Percentiles rank a stretch among this genome's conserved stretches.
Evolutionary conservation across 495 filamentous ascomycete species (phyloP).

Genomic region (Penicillium psychrofluorescens): DNA sequence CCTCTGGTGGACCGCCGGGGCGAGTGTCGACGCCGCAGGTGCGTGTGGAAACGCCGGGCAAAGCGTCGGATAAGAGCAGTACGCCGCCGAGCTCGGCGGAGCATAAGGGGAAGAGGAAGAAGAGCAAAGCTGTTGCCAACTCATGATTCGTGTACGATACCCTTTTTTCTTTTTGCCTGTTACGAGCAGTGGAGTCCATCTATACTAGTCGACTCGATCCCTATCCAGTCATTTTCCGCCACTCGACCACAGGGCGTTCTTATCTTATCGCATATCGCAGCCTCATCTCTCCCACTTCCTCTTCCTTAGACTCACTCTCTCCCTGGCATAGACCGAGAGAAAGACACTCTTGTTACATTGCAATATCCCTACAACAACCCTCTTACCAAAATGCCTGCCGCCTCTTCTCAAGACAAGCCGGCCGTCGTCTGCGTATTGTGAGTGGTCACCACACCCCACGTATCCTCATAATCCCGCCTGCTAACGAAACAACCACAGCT

Average conservation of each 20-base stretch:
- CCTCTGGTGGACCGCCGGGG: constrained; percentile 8
- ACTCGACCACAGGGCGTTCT: background rate
- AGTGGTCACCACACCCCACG: constrained; percentile 21
- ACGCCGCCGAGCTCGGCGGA: constrained; percentile 23
- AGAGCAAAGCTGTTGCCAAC: constrained; percentile 19
- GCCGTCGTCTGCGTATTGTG: constrained; percentile 79
- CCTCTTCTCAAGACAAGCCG: constrained; percentile 33
- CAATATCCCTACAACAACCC: constrained; percentile 1
- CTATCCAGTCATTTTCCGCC: too few species aligned
- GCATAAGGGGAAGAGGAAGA: constrained; percentile 29
- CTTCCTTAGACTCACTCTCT: background rate
- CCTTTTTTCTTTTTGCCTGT: constrained; percentile 5
- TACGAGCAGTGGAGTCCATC: background rate
- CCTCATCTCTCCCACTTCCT: background rate
- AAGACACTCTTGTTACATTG: background rate
- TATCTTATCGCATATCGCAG: background rate
- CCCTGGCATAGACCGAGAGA: too few species aligned
- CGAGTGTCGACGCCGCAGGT: constrained; percentile 31
- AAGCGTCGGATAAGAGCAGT: constrained; percentile 21
- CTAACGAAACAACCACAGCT: constrained; percentile 33
- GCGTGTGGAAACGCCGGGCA: constrained; percentile 32
- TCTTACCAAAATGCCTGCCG: constrained; percentile 19
- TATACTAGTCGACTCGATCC: too few species aligned
- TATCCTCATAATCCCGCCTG: background rate
- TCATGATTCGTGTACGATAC: constrained; percentile 24